Percentiles rank a stretch among this genome's conserved stretches.
These are phyloP conservation scores for Rhodotorula sp. DNA, from an alignment of 1,284 basidiomycete species.

Conservation along the genomic window DNA sequence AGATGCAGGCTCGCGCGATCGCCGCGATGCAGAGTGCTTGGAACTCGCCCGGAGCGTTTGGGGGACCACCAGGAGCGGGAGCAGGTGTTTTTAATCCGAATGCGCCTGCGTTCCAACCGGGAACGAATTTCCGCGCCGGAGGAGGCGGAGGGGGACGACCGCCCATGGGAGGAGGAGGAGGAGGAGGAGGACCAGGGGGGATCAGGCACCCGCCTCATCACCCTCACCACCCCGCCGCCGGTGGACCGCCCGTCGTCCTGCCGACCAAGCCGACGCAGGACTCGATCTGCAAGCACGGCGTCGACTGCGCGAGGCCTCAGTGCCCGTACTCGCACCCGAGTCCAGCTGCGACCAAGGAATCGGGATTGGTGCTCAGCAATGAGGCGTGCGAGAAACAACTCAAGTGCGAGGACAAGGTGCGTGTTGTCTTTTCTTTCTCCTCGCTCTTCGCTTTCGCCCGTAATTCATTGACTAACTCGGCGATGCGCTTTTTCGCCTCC, in stretches of 20 bases:
- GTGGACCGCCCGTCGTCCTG: constrained; percentile 43
- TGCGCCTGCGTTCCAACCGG: constrained; percentile 22
- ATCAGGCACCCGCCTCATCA: too few relatives aligned
- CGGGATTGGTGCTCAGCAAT: constrained; percentile 86
- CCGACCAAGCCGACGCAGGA: constrained; percentile 52
- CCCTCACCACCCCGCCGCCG: constrained; percentile 5
- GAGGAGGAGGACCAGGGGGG: neutral
- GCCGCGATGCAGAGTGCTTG: constrained; percentile 39
- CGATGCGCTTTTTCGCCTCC: neutral
- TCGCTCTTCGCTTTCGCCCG: neutral
- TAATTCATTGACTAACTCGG: too few relatives aligned
- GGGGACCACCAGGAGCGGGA: neutral
- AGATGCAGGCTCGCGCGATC: constrained; percentile 39
- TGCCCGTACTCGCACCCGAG: constrained; percentile 88
- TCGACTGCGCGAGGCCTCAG: constrained; percentile 80
- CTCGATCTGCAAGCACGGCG: constrained; percentile 77
- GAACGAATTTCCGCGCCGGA: neutral
- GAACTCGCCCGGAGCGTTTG: constrained; percentile 10
- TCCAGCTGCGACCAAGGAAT: constrained; percentile 83
- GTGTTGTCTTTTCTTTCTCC: neutral
- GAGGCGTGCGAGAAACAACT: constrained; percentile 82
- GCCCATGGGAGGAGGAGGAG: neutral
- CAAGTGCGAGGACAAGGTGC: constrained; percentile 70
- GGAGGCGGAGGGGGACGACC: neutral
- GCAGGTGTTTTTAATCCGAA: constrained; percentile 26